phyloP scores from a whole-genome alignment of 495 filamentous ascomycete species.

The Aspergillus funiculosus region DNA sequence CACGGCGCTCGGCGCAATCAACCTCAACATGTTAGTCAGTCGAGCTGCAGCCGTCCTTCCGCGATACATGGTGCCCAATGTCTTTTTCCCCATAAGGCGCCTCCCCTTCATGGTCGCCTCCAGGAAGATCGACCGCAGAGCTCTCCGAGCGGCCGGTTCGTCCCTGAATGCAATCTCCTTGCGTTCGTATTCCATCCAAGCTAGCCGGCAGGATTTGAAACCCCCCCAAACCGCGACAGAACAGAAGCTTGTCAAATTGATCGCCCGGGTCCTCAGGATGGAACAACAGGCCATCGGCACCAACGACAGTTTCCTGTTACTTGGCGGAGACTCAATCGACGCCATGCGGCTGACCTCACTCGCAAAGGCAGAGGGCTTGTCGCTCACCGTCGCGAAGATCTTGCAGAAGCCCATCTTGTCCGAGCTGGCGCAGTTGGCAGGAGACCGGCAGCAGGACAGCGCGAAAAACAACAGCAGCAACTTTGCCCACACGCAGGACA shows the following conservation, averaged over 20 bases:
- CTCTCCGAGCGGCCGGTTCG: neutral
- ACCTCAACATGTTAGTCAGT: no score
- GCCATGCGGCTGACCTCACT: neutral
- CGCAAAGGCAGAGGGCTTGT: neutral
- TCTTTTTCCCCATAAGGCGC: neutral
- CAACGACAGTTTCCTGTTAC: neutral
- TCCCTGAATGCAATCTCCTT: neutral
- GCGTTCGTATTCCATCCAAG: neutral
- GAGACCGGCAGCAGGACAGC: no score
- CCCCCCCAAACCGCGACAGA: neutral
- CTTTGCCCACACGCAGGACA: no score
- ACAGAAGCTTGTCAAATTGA: neutral
- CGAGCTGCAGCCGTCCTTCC: neutral
- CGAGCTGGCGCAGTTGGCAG: no score
- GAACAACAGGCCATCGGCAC: neutral
- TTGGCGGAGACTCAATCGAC: neutral
- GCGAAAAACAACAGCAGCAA: no score
- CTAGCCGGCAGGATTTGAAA: neutral
- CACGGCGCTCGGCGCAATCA: no score
- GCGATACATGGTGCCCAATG: neutral
- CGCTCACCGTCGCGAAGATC: neutral
- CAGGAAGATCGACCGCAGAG: neutral
- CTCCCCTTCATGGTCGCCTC: neutral
- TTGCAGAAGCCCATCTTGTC: neutral
- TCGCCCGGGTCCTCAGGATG: neutral